phyloP scores from a whole-genome alignment of 2,329 filamentous ascomycete species.

The Diaporthe citriasiana region DNA sequence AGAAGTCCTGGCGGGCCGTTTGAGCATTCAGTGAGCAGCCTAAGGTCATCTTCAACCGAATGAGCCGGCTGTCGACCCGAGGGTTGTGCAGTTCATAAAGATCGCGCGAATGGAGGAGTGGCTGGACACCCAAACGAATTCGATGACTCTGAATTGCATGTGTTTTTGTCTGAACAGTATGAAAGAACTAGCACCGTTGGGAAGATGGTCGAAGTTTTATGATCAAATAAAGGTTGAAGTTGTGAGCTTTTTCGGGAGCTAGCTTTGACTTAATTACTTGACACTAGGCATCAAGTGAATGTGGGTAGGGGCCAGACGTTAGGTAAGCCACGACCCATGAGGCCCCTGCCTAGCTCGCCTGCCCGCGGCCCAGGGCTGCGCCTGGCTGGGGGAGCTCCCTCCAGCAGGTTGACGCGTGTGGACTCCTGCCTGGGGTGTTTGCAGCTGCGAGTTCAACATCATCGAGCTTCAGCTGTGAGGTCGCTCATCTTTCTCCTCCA shows the following conservation, averaged over 20 bases:
- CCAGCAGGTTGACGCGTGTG: constrained; percentile 30
- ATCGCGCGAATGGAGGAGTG: background rate
- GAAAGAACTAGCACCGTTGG: background rate
- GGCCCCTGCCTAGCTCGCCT: background rate
- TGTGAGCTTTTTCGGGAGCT: constrained; percentile 29
- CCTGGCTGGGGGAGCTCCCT: constrained; percentile 24
- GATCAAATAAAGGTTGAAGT: background rate
- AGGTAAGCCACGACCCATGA: constrained; percentile 21
- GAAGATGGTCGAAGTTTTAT: constrained; percentile 8
- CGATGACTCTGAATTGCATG: background rate
- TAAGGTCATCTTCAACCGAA: constrained; percentile 29
- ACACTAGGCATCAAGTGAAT: background rate
- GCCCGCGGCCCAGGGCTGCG: constrained; percentile 17
- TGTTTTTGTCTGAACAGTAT: background rate
- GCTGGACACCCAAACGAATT: background rate
- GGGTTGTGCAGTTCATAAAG: constrained; percentile 23
- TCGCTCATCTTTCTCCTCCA: constrained; percentile 23
- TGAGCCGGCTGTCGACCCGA: constrained; percentile 29
- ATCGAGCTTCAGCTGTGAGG: constrained; percentile 13
- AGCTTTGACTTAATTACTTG: background rate
- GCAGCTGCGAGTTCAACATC: constrained; percentile 28
- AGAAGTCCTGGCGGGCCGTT: background rate
- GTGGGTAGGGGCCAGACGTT: constrained; percentile 5
- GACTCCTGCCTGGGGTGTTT: constrained; percentile 25
- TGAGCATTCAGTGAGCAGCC: constrained; percentile 1